phyloP scores from a whole-genome alignment of 495 filamentous ascomycete genomes.

The Pyrenopolyporus hunteri region DNA sequence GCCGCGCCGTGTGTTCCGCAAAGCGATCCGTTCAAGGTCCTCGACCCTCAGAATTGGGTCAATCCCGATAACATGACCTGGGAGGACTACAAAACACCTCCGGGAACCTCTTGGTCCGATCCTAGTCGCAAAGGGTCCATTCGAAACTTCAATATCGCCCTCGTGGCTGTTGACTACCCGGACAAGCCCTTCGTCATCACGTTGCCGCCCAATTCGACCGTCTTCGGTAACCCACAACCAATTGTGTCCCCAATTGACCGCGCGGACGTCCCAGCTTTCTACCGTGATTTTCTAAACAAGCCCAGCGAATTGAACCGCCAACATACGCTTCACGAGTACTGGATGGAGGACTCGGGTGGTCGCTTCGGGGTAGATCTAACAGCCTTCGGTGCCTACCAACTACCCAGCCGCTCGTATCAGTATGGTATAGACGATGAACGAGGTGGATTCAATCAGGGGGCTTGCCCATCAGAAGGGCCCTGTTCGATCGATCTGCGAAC shows the following conservation, averaged over 20 bases:
- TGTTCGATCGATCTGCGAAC: conserved; percentile 48
- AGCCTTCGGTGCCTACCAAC: conserved; percentile 48
- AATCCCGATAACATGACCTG: conserved; percentile 55
- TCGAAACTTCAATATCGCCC: conserved; percentile 51
- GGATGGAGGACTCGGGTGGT: conserved; percentile 53
- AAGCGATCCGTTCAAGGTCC: conserved; percentile 44
- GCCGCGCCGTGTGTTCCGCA: conserved; percentile 30
- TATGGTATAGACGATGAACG: conserved; percentile 47
- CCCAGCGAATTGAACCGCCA: conserved; percentile 48
- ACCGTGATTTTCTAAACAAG: conserved; percentile 48
- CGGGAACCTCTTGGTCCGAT: conserved; percentile 46
- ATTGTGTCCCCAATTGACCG: conserved; percentile 39
- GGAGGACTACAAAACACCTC: conserved; percentile 45
- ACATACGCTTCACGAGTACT: conserved; percentile 54
- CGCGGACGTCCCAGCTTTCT: conserved; percentile 48
- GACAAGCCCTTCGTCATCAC: conserved; percentile 50
- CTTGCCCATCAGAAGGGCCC: conserved; percentile 39
- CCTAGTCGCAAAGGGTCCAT: conserved; percentile 40
- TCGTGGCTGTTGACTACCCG: conserved; percentile 49
- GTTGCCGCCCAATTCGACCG: conserved; percentile 41
- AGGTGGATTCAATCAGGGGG: conserved; percentile 43
- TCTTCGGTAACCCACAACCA: conserved; percentile 49
- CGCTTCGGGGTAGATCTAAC: conserved; percentile 52
- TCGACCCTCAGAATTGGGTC: conserved; percentile 49
- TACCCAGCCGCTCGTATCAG: conserved; percentile 45